Evolutionary conservation across 495 filamentous ascomycete species (phyloP), one percentile per base, ranked within the genome.

Genomic region (Aspergillus steynii): DNA sequence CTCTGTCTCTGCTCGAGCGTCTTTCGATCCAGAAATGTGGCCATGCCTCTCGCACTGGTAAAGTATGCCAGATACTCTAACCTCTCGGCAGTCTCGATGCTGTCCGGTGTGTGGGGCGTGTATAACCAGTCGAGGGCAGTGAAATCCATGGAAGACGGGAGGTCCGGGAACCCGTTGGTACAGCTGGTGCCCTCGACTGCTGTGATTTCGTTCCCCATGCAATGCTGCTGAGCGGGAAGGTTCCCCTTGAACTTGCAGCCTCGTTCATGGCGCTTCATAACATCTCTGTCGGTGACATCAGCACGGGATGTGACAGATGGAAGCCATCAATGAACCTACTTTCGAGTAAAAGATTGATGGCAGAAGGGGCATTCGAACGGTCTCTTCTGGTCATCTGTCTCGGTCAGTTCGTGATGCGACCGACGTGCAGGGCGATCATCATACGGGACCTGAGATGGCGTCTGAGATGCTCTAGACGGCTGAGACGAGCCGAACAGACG

Each of bases 21-120:
- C 27, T 66, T 60, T 0, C 50, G 57, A 29, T 68, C 70, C 0
- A 68, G 59, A 28, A 72, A 72, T 2, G 65, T 67, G 0, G 56
- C 58, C 65, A 72, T 64, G 1, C 70, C 70, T 29, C 20, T 60
- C n/a, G 56, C 55, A 29, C 65, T 70, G 14, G 70, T 72, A 26
- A 72, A 72, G 45, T 70, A 65, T 15, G 65, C 65, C 6, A 72
- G 53, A 42, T 67, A 65, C 31, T 70, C 70, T 6, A 72, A 47
- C 28, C 60, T 61, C 50, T 68, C 70, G 2, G 70, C 65, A 9
- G 53, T 25, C 20, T 55, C 50, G 2, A 67, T 65, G 53, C 56
- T 59, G 26, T 70, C 61, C 2, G 63, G 60, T 0, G 29, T 54
- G 2, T 53, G 49, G 1, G 65, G 61, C 1, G 63, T 59, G 25